Percentiles rank a stretch among this genome's conserved stretches.
These are phyloP conservation scores for Coemansia sp. DNA, from an alignment of 192 early-diverging fungal species.

Conservation along the genomic window DNA sequence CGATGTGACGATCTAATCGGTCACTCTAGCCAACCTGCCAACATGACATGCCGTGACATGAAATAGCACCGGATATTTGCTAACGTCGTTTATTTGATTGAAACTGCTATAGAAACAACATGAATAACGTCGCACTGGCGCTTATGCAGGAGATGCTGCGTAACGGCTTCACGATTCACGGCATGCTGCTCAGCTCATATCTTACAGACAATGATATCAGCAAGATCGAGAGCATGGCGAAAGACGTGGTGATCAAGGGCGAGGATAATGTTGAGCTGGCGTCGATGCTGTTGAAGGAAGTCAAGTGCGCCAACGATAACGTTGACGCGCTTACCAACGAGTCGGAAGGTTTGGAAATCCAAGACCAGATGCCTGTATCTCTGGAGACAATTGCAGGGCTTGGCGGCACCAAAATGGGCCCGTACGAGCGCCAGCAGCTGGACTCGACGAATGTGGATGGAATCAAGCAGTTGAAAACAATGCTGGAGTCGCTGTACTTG, in stretches of 20 bases:
- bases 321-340: constrained; percentile 17
- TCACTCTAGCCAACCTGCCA: too few relatives aligned
- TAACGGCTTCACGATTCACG: constrained; percentile 34
- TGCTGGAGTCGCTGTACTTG: constrained; percentile 59
- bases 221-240: constrained; percentile 45
- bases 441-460: constrained; percentile 64
- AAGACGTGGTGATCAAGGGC: constrained; percentile 14
- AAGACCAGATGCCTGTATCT: not conserved
- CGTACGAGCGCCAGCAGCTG: constrained; percentile 11
- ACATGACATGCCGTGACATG: too few relatives aligned
- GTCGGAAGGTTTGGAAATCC: not conserved
- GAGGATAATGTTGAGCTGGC: constrained; percentile 29
- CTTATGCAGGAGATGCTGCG: constrained; percentile 54
- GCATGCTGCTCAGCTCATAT: constrained; percentile 50
- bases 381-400: not conserved
- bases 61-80: too few relatives aligned
- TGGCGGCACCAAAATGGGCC: not conserved
- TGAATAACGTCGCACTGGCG: constrained; percentile 40
- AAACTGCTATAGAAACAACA: constrained; percentile 28
- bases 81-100: not conserved
- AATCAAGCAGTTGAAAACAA: constrained; percentile 69
- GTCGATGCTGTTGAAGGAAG: constrained; percentile 25
- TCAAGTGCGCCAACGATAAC: constrained; percentile 30
- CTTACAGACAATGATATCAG: constrained; percentile 45
- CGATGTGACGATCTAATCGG: not conserved